Evolutionary conservation across 768 basidiomycete genomes (phyloP).

Genomic region (Mrakia gelida): DNA sequence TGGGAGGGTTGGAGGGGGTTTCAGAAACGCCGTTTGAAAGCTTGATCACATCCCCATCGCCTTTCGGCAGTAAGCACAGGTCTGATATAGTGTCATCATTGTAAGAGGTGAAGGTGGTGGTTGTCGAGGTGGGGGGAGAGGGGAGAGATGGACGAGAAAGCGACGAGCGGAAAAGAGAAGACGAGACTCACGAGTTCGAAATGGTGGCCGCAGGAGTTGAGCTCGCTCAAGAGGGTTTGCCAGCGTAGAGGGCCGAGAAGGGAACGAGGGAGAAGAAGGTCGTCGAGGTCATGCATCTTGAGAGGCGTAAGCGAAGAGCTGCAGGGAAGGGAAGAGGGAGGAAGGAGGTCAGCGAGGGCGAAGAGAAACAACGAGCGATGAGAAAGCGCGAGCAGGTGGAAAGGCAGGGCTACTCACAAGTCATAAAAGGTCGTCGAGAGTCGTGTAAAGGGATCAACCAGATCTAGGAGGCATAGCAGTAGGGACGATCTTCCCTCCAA

Average conservation of each 20-base stretch:
- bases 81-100: conserved; percentile 27
- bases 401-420: background rate
- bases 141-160: background rate
- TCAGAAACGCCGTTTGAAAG: conserved; percentile 18
- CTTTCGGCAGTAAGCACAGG: conserved; percentile 21
- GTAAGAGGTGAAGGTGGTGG: background rate
- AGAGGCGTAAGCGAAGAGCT: background rate
- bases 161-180: background rate
- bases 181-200: conserved; percentile 7
- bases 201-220: background rate
- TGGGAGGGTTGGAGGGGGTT: background rate
- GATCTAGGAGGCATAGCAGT: conserved; percentile 27
- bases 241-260: background rate
- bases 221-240: background rate
- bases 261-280: background rate
- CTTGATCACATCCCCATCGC: conserved; percentile 25
- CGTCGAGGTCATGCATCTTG: no score
- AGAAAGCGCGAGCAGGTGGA: no score
- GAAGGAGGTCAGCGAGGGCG: background rate
- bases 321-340: background rate
- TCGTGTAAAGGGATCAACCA: background rate
- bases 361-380: no score
- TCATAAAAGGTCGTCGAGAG: background rate
- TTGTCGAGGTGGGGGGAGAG: background rate
- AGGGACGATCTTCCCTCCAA: conserved; percentile 22